Evolutionary conservation across 2,329 filamentous ascomycete species (phyloP).

Genomic region (Xylariaceae sp.): DNA sequence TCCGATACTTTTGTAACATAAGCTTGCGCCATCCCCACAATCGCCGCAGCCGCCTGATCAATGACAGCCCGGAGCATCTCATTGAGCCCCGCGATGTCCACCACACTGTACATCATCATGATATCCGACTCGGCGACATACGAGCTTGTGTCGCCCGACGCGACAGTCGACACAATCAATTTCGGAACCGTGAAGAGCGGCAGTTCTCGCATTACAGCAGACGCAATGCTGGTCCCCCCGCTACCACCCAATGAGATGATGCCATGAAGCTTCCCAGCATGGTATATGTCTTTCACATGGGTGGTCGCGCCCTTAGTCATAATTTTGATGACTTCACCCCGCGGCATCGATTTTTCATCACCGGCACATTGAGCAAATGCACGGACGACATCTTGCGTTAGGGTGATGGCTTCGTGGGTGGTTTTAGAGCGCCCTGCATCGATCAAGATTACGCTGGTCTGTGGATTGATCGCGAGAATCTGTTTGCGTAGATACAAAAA

Average conservation of each 20-base stretch:
- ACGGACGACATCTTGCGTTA: conserved; percentile 21
- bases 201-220: conserved; percentile 59
- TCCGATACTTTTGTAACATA: conserved; percentile 32
- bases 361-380: conserved; percentile 39
- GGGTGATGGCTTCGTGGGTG: conserved; percentile 43
- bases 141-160: conserved; percentile 61
- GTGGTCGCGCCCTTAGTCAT: conserved; percentile 50
- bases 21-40: conserved; percentile 54
- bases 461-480: conserved; percentile 36
- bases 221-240: conserved; percentile 59
- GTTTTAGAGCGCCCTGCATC: conserved; percentile 52
- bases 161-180: conserved; percentile 67
- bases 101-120: conserved; percentile 67
- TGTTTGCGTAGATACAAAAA: conserved; percentile 48
- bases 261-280: conserved; percentile 45
- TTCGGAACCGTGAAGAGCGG: conserved; percentile 65
- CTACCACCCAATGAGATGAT: conserved; percentile 62
- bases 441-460: conserved; percentile 44
- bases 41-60: conserved; percentile 60
- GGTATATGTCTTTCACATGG: conserved; percentile 40
- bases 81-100: conserved; percentile 68
- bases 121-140: conserved; percentile 69
- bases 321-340: conserved; percentile 51
- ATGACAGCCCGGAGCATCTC: conserved; percentile 56
- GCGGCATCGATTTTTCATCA: conserved; percentile 39